These are phyloP conservation scores for Phytophthora sp. DNA, from an alignment of 352 stramenopile genomes.

Conservation along the genomic window DNA sequence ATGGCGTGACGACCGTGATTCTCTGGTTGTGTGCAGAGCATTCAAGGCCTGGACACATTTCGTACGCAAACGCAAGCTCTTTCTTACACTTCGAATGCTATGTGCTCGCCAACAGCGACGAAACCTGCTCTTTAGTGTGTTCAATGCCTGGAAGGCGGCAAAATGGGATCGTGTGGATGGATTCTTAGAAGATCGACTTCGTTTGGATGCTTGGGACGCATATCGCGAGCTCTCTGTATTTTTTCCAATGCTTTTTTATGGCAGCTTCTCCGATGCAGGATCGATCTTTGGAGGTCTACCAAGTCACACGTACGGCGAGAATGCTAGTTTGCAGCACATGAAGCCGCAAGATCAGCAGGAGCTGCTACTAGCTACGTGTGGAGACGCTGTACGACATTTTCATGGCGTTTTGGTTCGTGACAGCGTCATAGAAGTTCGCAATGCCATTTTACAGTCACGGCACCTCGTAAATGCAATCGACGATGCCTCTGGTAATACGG, in stretches of 20 bases:
- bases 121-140: constrained; percentile 55
- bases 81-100: constrained; percentile 50
- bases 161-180: constrained; percentile 67
- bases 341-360: constrained; percentile 18
- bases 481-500: constrained; percentile 54
- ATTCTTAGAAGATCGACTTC: constrained; percentile 62
- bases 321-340: neutral
- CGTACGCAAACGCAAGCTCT: constrained; percentile 53
- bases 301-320: constrained; percentile 13
- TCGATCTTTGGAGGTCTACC: constrained; percentile 65
- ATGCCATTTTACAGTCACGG: constrained; percentile 46
- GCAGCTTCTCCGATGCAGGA: constrained; percentile 56
- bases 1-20: constrained; percentile 44
- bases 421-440: constrained; percentile 64
- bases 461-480: constrained; percentile 69
- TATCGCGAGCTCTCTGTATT: constrained; percentile 62
- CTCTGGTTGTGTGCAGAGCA: constrained; percentile 28
- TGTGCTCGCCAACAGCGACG: constrained; percentile 40
- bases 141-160: constrained; percentile 65
- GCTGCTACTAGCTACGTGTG: constrained; percentile 9
- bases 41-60: constrained; percentile 61
- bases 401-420: constrained; percentile 49
- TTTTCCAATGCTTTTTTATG: constrained; percentile 71
- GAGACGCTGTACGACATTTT: constrained; percentile 46
- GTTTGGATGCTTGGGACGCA: constrained; percentile 60